These are phyloP conservation scores for Diaporthe velutina DNA, from an alignment of 2,329 filamentous ascomycete genomes.

Conservation along the genomic window DNA sequence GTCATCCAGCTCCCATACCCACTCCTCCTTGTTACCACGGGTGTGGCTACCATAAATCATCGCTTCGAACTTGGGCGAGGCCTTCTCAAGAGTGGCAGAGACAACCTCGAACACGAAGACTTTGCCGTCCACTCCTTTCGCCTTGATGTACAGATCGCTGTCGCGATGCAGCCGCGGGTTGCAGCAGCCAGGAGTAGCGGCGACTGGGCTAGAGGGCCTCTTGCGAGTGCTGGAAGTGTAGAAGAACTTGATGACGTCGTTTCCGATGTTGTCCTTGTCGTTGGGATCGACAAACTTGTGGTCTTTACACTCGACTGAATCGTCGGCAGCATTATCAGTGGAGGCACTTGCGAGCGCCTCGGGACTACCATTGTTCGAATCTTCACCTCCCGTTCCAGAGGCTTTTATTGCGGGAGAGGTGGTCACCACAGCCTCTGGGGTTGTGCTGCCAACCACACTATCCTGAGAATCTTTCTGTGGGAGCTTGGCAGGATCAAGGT, in stretches of 20 bases:
- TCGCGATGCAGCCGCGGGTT: conserved; percentile 28
- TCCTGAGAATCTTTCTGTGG: background rate
- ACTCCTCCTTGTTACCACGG: conserved; percentile 36
- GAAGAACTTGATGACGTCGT: conserved; percentile 30
- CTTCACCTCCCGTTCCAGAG: background rate
- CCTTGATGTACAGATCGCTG: conserved; percentile 38
- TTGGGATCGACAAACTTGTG: conserved; percentile 29
- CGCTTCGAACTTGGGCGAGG: conserved; percentile 33
- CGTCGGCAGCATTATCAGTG: background rate
- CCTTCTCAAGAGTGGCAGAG: conserved; percentile 31
- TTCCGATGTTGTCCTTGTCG: conserved; percentile 29
- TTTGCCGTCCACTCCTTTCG: conserved; percentile 23
- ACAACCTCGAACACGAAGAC: conserved; percentile 37
- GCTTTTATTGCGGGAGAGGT: background rate
- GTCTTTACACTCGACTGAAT: background rate
- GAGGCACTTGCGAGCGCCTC: background rate
- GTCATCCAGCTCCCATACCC: conserved; percentile 37
- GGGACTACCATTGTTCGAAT: background rate
- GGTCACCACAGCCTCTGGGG: background rate
- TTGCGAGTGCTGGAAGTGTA: conserved; percentile 31
- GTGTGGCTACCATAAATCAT: conserved; percentile 37
- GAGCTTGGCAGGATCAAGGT: background rate
- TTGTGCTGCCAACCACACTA: background rate
- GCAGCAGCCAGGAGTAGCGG: conserved; percentile 22
- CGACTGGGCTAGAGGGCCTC: conserved; percentile 23